Conservation (phyloP, 2,329 filamentous ascomycete genomes). For the Monosporascus cannonballus region DNA sequence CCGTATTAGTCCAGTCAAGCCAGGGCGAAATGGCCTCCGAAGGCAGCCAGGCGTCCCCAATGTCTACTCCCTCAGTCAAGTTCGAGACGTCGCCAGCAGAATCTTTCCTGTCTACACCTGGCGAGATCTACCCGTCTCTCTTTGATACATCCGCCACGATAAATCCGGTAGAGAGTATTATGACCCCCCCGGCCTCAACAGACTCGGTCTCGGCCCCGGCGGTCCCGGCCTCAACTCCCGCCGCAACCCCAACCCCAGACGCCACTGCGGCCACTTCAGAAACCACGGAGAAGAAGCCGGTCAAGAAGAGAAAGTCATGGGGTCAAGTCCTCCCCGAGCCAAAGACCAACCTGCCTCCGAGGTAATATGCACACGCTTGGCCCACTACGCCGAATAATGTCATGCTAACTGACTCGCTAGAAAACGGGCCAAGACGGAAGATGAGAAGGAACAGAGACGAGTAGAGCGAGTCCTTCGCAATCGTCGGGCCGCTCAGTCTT, state of each 20-base stretch:
- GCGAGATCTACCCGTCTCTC: constrained; percentile 43
- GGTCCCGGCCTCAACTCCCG: constrained; percentile 1
- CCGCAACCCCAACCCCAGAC: constrained; percentile 11
- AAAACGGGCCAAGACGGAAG: constrained; percentile 97
- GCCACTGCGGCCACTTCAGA: constrained; percentile 17
- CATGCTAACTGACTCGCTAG: constrained; percentile 32
- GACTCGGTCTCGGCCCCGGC: constrained; percentile 15
- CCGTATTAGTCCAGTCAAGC: constrained; percentile 2
- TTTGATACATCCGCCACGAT: constrained; percentile 36
- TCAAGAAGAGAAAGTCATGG: constrained; percentile 98
- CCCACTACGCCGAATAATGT: constrained; percentile 17
- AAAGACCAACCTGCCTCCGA: constrained; percentile 90
- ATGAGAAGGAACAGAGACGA: constrained; percentile 96
- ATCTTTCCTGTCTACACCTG: constrained; percentile 45
- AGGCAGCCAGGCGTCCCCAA: constrained; percentile 23
- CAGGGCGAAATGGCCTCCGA: constrained; percentile 33
- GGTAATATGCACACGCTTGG: constrained; percentile 43
- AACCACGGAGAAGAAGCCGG: constrained; percentile 55
- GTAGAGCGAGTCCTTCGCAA: constrained; percentile 97
- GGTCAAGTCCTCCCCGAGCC: constrained; percentile 93
- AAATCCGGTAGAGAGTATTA: constrained; percentile 40
- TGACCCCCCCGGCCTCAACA: constrained; percentile 39
- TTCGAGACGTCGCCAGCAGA: constrained; percentile 49
- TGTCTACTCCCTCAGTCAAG: constrained; percentile 39
- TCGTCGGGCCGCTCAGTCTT: constrained; percentile 92